phyloP scores from a whole-genome alignment of 495 filamentous ascomycete species.

The Rostrohypoxylon terebratum region DNA sequence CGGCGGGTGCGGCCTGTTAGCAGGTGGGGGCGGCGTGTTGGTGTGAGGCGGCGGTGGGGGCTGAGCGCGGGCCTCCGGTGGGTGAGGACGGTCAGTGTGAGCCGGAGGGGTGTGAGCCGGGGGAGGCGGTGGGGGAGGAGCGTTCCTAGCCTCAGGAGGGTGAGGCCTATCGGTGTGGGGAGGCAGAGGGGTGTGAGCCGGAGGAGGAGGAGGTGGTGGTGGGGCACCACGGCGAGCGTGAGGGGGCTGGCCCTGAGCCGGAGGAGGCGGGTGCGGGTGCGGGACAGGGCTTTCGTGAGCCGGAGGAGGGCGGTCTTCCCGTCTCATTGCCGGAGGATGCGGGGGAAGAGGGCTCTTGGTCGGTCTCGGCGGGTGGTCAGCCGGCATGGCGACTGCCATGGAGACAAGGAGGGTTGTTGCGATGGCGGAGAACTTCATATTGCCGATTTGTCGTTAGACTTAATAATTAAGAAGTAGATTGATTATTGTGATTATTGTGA shows the following conservation, averaged over 20 bases:
- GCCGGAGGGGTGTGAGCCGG: background rate
- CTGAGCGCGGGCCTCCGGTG: background rate
- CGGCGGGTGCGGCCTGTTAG: background rate
- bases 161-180: background rate
- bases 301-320: background rate
- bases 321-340: conserved; percentile 4
- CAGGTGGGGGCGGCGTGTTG: background rate
- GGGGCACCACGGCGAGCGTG: background rate
- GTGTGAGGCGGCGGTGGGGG: background rate
- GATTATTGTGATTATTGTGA: background rate
- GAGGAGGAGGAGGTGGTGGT: background rate
- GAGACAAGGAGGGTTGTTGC: conserved; percentile 14
- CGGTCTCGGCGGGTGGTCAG: background rate
- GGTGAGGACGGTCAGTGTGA: background rate
- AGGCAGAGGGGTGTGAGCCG: background rate
- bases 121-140: background rate
- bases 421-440: conserved; percentile 8
- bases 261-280: background rate
- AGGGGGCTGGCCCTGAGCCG: background rate
- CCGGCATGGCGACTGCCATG: conserved; percentile 14
- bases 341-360: conserved; percentile 4
- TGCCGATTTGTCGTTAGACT: background rate
- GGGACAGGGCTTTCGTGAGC: background rate
- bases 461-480: background rate
- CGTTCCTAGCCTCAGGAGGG: background rate